A percentile compares a stretch with the other conserved stretches of the same genome.
Conservation (phyloP, 495 filamentous ascomycete genomes). For the Cudoniella acicularis region DNA sequence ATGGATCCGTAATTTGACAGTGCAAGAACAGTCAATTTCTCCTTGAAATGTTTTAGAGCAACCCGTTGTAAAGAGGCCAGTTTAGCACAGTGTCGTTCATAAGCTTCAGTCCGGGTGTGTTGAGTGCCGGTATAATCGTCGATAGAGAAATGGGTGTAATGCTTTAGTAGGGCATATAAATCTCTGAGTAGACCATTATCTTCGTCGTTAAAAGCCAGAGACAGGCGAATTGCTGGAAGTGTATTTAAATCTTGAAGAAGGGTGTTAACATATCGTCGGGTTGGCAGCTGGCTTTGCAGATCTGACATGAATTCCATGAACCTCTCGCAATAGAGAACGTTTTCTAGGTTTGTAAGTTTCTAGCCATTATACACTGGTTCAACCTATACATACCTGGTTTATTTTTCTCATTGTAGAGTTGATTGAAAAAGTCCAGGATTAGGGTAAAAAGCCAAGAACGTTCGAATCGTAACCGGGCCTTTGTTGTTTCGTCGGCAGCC, state of each 20-base stretch:
- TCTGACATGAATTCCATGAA: conserved; percentile 90
- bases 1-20: conserved; percentile 90
- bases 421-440: conserved; percentile 74
- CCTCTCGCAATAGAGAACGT: conserved; percentile 82
- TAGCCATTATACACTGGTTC: not conserved
- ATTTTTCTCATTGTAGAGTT: conserved; percentile 57
- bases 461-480: conserved; percentile 83
- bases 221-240: conserved; percentile 76
- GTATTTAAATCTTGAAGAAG: conserved; percentile 88
- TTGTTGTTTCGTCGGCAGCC: conserved; percentile 72
- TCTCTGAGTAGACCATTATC: conserved; percentile 80
- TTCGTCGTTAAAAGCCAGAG: conserved; percentile 69
- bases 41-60: conserved; percentile 79
- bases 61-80: conserved; percentile 79
- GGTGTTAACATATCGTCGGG: conserved; percentile 88
- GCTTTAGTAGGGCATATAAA: conserved; percentile 69
- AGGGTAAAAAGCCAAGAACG: conserved; percentile 90
- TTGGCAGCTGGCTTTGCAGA: conserved; percentile 89
- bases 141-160: conserved; percentile 84
- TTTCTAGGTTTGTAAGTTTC: conserved; percentile 40
- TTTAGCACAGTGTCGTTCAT: conserved; percentile 70
- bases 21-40: conserved; percentile 85
- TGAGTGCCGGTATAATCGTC: conserved; percentile 87
- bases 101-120: conserved; percentile 65
- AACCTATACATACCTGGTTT: conserved; percentile 28